Base-by-base conservation (phyloP, 192 early-diverging fungal species). In the Spizellomyces sp. region DNA sequence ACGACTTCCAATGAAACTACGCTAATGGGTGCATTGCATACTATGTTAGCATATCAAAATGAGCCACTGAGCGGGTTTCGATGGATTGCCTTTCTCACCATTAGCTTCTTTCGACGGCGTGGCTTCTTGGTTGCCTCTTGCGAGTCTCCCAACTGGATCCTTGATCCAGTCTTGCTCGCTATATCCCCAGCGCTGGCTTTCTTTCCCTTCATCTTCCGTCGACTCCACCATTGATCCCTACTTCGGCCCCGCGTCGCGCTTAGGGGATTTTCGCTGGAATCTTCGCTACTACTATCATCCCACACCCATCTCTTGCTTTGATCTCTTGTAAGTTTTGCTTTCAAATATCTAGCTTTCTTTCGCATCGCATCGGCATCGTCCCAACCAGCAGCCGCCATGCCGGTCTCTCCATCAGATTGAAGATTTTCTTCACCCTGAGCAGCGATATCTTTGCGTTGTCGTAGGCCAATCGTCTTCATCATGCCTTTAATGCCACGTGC, bases 381-480 rank as follows among this genome's bases (percentile, higher is more conserved):
- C 27, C 8, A 10, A 22, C 19, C 17, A 6, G 44, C 27, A n/a
- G 62, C 22, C 8, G 17, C 64, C 15, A 19, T 66, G 0, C 45
- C 43, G 46, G 8, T 22, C 5, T 66, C 22, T n/a, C 47, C 64
- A 10, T 41, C 36, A 4, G 22, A n/a, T 8, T 63, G 27, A 22
- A 36, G 5, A 15, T 63, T 15, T n/a, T 54, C 50, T 0, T 54
- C 50, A 4, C 17, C 50, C 17, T 12, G 50, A n/a, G 14, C 50
- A 19, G 12, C 50, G 14, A 19, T 54, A 19, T 54, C 50, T n/a
- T 19, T 12, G 12, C 50, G 50, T n/a, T 63, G 21, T 14, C 64
- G 64, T 1, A 50, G 66, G 7, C 66, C 66, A 45, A 68, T 68
- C 15, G 54, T 68, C 41, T 41, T 50, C 54, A 68, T 68, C 66